phyloP scores from a whole-genome alignment of 768 basidiomycete species.

The Macrocybe gigantea region DNA sequence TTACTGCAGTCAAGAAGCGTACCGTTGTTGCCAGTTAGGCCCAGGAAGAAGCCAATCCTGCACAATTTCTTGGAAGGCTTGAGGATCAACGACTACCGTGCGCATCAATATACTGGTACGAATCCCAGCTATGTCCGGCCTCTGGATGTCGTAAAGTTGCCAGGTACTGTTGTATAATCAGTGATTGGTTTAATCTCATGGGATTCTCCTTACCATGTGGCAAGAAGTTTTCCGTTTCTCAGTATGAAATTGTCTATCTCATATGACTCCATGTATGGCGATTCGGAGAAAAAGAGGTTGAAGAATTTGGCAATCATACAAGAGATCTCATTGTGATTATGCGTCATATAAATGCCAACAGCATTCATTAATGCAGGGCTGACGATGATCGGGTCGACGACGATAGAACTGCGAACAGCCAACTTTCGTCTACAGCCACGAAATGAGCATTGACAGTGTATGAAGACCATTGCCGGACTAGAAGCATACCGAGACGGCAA shows the following conservation, averaged over 20 bases:
- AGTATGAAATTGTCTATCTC: constrained; percentile 73
- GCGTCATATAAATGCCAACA: constrained; percentile 44
- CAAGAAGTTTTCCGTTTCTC: constrained; percentile 52
- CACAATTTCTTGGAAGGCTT: constrained; percentile 53
- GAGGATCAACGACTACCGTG: constrained; percentile 54
- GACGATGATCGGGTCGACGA: constrained; percentile 57
- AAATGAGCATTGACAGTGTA: background rate
- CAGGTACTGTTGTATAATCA: constrained; percentile 42
- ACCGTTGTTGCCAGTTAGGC: constrained; percentile 49
- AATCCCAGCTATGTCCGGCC: constrained; percentile 44
- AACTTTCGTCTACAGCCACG: constrained; percentile 38
- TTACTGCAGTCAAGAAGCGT: constrained; percentile 6
- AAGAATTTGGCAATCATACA: constrained; percentile 59
- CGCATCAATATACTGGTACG: constrained; percentile 55
- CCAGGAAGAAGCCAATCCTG: constrained; percentile 29
- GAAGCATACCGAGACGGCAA: constrained; percentile 52
- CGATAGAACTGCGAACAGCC: constrained; percentile 30
- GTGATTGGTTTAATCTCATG: background rate
- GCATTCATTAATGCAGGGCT: constrained; percentile 51
- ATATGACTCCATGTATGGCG: constrained; percentile 54
- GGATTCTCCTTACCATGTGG: constrained; percentile 42
- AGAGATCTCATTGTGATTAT: constrained; percentile 42
- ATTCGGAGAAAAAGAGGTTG: constrained; percentile 50
- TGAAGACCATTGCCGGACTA: background rate
- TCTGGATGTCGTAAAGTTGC: constrained; percentile 62